These are phyloP conservation scores for Coriaria nepalensis DNA, from an alignment of 306 rosid species.

Conservation along the genomic window DNA sequence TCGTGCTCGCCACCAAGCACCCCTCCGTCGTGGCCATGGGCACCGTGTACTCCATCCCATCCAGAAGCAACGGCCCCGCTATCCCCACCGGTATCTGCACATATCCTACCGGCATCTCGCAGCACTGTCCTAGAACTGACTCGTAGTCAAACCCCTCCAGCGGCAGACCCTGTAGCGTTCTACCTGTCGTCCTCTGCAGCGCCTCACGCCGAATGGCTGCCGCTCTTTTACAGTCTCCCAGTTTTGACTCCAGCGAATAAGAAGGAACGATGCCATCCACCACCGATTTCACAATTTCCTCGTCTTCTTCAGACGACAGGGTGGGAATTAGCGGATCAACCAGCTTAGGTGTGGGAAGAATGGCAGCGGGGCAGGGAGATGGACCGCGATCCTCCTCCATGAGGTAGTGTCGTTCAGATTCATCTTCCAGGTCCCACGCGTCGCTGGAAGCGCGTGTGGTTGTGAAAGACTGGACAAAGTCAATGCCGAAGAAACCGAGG, in stretches of 20 bases:
- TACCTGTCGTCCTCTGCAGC: conserved; percentile 11
- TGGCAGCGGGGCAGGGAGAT: no score
- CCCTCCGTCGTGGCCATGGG: conserved; percentile 15
- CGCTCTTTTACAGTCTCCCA: conserved; percentile 15
- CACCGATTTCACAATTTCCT: conserved; percentile 12
- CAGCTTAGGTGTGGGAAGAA: neutral
- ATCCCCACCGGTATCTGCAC: conserved; percentile 15
- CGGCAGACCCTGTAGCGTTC: conserved; percentile 5
- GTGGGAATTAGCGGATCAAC: conserved; percentile 3
- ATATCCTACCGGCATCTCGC: conserved; percentile 13
- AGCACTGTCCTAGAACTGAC: conserved; percentile 14
- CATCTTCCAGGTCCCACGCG: conserved; percentile 11
- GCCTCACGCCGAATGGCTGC: conserved; percentile 15
- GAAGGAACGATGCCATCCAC: conserved; percentile 12
- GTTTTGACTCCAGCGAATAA: conserved; percentile 15
- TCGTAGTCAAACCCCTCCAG: conserved; percentile 13
- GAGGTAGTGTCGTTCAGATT: conserved; percentile 3
- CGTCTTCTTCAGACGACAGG: conserved; percentile 11
- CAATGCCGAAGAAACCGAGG: conserved; percentile 16
- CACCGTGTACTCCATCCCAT: conserved; percentile 10
- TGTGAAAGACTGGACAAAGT: conserved; percentile 14
- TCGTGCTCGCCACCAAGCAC: conserved; percentile 14
- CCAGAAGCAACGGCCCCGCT: conserved; percentile 11
- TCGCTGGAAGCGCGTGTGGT: conserved; percentile 14
- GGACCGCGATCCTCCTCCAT: conserved; percentile 6